Evolutionary conservation across 768 basidiomycete genomes (phyloP).

Genomic region (Gymnopilus junonius): DNA sequence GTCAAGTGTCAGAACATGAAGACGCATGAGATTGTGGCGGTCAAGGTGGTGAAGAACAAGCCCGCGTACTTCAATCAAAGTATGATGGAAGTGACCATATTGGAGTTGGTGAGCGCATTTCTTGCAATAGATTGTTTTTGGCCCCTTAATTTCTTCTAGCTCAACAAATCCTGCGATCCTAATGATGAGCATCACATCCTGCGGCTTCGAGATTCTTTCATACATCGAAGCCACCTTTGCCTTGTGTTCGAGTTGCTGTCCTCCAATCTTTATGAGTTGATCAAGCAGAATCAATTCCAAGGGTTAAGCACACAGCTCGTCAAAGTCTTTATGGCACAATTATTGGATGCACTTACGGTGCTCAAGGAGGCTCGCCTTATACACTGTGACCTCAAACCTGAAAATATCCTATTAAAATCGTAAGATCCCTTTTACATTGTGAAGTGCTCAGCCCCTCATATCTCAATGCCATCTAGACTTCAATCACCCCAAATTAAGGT

Average conservation of each 20-base stretch:
- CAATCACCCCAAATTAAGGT: constrained; percentile 51
- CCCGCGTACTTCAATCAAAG: constrained; percentile 99
- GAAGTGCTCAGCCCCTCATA: constrained; percentile 3
- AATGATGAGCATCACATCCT: constrained; percentile 97
- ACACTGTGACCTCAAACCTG: constrained; percentile 98
- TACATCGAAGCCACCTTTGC: constrained; percentile 94
- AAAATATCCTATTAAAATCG: constrained; percentile 98
- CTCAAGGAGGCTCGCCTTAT: constrained; percentile 96
- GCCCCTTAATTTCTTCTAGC: constrained; percentile 55
- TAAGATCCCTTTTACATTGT: constrained; percentile 36
- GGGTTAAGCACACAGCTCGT: constrained; percentile 96
- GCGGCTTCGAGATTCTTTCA: constrained; percentile 93
- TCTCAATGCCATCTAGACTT: constrained; percentile 51
- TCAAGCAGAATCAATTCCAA: constrained; percentile 99
- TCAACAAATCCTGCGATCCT: constrained; percentile 94
- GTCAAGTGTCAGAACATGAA: constrained; percentile 99
- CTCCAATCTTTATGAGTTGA: constrained; percentile 97
- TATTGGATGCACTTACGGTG: constrained; percentile 89
- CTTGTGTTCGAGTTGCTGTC: constrained; percentile 97
- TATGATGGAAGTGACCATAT: constrained; percentile 99
- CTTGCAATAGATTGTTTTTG: constrained; percentile 6
- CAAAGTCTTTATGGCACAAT: constrained; percentile 96
- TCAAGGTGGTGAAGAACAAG: constrained; percentile 99
- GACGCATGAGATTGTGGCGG: constrained; percentile 97
- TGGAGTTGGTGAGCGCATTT: constrained; percentile 82